These are phyloP conservation scores for Cordyceps pruinosa DNA, from an alignment of 2,329 filamentous ascomycete genomes.

Conservation along the genomic window DNA sequence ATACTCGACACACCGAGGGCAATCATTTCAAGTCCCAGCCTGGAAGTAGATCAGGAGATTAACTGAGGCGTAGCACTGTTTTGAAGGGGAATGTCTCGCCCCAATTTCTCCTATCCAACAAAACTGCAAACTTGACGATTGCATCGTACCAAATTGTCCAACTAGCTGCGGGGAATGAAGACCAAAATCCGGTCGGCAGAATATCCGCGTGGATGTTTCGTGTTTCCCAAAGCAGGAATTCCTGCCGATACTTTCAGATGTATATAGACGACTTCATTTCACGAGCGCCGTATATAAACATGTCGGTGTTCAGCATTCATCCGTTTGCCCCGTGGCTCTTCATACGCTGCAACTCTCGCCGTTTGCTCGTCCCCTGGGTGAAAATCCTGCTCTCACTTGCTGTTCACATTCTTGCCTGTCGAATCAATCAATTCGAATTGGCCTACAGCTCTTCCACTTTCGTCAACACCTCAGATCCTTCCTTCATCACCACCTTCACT, in stretches of 20 bases:
- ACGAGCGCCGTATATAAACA: background rate
- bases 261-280: background rate
- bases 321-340: background rate
- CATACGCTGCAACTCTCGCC: background rate
- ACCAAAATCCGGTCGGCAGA: background rate
- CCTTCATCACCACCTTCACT: background rate
- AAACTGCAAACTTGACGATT: background rate
- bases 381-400: slow-evolving; percentile 1
- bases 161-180: background rate
- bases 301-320: background rate
- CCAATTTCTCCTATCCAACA: background rate
- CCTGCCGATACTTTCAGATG: too few species aligned
- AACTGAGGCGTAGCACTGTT: background rate
- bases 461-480: background rate
- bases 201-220: slow-evolving; percentile 1
- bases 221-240: background rate
- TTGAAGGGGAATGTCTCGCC: background rate
- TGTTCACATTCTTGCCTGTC: slow-evolving; percentile 1
- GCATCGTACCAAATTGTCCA: background rate
- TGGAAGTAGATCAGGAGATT: too few species aligned
- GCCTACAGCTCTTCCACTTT: background rate
- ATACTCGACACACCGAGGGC: slow-evolving; percentile 8
- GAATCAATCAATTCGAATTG: background rate
- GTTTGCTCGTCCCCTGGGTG: background rate
- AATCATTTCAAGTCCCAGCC: background rate